Evolutionary conservation across 2,329 filamentous ascomycete species (phyloP).

Genomic region (Hymenotorrendiella dingleyae): DNA sequence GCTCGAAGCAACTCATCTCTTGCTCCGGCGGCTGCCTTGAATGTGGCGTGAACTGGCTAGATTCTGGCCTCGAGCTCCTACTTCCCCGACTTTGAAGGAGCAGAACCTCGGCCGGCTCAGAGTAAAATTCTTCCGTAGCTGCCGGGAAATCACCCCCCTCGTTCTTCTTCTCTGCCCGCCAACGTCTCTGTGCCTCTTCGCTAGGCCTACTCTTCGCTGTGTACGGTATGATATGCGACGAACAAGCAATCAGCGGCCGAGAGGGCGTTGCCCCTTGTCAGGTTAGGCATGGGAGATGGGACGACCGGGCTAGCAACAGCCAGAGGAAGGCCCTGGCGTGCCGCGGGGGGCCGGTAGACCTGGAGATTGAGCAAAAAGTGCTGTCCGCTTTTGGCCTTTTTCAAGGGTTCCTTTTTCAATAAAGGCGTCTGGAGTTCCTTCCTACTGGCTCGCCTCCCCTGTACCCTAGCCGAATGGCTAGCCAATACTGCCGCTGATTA

Average conservation of each 20-base stretch:
- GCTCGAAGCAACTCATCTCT: too few relatives aligned
- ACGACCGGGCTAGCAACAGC: not conserved
- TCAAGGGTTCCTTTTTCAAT: conserved; percentile 8
- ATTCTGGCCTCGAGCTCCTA: not conserved
- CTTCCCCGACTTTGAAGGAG: conserved; percentile 1
- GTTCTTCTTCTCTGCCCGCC: conserved; percentile 7
- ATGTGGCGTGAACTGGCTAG: not conserved
- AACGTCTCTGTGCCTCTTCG: too few relatives aligned
- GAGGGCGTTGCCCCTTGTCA: too few relatives aligned
- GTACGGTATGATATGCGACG: too few relatives aligned
- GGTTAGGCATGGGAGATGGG: too few relatives aligned
- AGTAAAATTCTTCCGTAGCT: conserved; percentile 9
- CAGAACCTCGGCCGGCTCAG: conserved; percentile 1
- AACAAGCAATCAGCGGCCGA: conserved; percentile 5
- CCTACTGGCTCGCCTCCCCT: conserved; percentile 11
- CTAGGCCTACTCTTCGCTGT: too few relatives aligned
- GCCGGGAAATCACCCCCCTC: conserved; percentile 10
- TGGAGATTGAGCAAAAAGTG: conserved; percentile 2
- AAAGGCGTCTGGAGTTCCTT: conserved; percentile 8
- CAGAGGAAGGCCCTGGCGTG: conserved; percentile 4
- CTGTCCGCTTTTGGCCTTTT: conserved; percentile 11
- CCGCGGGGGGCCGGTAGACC: conserved; percentile 9
- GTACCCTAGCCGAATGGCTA: conserved; percentile 7
- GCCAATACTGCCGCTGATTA: conserved; percentile 18
- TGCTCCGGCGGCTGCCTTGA: conserved; percentile 2